Evolutionary conservation across 2,329 filamentous ascomycete genomes (phyloP).

Genomic region (Fusarium chuoi): DNA sequence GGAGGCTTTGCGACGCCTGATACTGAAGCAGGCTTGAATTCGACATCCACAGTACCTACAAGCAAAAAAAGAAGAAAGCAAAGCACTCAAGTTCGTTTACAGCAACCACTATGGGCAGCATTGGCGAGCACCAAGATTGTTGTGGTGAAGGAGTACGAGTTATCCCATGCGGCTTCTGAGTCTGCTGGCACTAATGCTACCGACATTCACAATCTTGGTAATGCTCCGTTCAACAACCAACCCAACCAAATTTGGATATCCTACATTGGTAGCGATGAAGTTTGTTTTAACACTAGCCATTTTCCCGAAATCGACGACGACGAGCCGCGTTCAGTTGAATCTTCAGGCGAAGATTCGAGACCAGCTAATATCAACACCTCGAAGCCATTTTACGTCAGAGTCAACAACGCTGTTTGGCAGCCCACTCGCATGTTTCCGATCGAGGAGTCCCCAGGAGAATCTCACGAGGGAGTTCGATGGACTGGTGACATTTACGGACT

Average conservation of each 20-base stretch:
- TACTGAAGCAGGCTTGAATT: constrained; percentile 55
- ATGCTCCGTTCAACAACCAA: constrained; percentile 76
- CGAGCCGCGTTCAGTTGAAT: constrained; percentile 36
- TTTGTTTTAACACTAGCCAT: constrained; percentile 78
- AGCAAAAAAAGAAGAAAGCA: constrained; percentile 90
- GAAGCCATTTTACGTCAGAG: constrained; percentile 81
- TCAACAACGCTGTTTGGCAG: constrained; percentile 84
- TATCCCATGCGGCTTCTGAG: constrained; percentile 80
- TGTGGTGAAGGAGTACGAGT: constrained; percentile 89
- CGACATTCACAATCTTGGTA: constrained; percentile 80
- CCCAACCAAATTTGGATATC: constrained; percentile 83
- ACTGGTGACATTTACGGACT: constrained; percentile 76
- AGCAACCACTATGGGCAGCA: constrained; percentile 93
- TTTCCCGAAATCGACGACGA: constrained; percentile 61
- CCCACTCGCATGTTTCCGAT: constrained; percentile 75
- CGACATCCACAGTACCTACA: constrained; percentile 60
- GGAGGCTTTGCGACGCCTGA: constrained; percentile 63
- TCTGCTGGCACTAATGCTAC: constrained; percentile 79
- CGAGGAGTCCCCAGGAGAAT: constrained; percentile 46
- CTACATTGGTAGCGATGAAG: constrained; percentile 80
- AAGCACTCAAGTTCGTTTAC: constrained; percentile 87
- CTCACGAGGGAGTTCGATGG: constrained; percentile 66
- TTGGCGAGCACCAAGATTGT: constrained; percentile 97
- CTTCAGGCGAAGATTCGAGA: constrained; percentile 48
- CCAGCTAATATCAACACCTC: constrained; percentile 69